Percentiles rank a stretch among this genome's conserved stretches.
Evolutionary conservation across 1,284 basidiomycete species (phyloP).

Genomic region (Cutaneotrichosporon mucoides): DNA sequence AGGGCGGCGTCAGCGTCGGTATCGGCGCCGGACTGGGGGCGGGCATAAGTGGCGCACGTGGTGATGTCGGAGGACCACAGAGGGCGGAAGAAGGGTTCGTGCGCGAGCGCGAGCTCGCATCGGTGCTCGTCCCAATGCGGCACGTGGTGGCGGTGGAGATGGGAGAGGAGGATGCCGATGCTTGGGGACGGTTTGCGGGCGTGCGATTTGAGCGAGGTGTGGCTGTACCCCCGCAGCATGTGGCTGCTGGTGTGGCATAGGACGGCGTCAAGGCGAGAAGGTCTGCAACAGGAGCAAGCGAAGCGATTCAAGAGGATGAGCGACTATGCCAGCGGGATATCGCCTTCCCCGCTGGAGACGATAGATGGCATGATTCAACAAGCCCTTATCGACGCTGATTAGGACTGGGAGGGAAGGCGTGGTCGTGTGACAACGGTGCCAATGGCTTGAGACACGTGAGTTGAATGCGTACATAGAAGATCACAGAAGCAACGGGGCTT

Average conservation of each 20-base stretch:
- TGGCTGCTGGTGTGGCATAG: not conserved
- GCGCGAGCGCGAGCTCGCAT: slow-evolving; percentile 11
- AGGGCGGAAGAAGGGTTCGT: not conserved
- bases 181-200: slow-evolving; percentile 1
- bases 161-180: not conserved
- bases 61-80: too few relatives aligned
- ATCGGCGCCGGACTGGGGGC: not conserved
- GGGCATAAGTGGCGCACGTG: not conserved
- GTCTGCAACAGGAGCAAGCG: too few relatives aligned
- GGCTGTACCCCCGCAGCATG: slow-evolving; percentile 3
- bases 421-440: too few relatives aligned
- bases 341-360: not conserved
- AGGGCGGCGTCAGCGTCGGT: not conserved
- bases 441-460: too few relatives aligned
- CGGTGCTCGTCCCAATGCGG: slow-evolving; percentile 11
- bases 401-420: too few relatives aligned
- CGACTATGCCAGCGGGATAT: too few relatives aligned
- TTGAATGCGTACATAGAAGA: too few relatives aligned
- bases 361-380: not conserved
- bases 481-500: too few relatives aligned
- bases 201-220: not conserved
- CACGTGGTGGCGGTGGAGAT: slow-evolving; percentile 3
- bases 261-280: not conserved
- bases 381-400: too few relatives aligned
- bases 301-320: too few relatives aligned